Conservation (phyloP, 495 filamentous ascomycete genomes). For the Hypoxylon crocopeplum region DNA sequence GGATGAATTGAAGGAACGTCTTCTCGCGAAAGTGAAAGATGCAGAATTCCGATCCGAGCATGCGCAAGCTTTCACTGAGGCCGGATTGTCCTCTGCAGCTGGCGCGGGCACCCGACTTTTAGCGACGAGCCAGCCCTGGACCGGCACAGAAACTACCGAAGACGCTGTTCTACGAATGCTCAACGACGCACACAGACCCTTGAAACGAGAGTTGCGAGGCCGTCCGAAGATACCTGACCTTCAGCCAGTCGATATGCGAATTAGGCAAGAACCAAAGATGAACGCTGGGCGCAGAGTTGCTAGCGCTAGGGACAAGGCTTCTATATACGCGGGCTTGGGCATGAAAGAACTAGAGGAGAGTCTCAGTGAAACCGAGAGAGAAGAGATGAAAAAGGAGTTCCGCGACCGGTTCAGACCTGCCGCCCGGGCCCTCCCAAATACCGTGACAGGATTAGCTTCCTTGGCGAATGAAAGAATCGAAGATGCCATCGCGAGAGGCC, state of each 20-base stretch:
- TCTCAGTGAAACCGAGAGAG: slow-evolving; percentile 72
- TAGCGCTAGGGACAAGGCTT: slow-evolving; percentile 78
- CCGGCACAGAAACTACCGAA: slow-evolving; percentile 72
- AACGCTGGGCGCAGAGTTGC: slow-evolving; percentile 68
- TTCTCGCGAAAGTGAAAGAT: slow-evolving; percentile 76
- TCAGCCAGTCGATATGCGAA: slow-evolving; percentile 64
- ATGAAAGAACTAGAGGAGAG: slow-evolving; percentile 58
- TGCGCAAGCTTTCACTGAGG: slow-evolving; percentile 71
- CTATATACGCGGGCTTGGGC: slow-evolving; percentile 68
- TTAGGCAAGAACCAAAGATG: slow-evolving; percentile 49
- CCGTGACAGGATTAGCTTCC: slow-evolving; percentile 77
- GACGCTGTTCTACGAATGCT: slow-evolving; percentile 90
- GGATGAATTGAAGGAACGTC: slow-evolving; percentile 76
- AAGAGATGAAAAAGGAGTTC: slow-evolving; percentile 72
- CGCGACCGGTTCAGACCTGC: slow-evolving; percentile 79
- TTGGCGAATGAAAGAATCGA: slow-evolving; percentile 94
- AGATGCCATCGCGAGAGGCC: slow-evolving; percentile 88
- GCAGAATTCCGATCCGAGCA: slow-evolving; percentile 75
- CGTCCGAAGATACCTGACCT: slow-evolving; percentile 59
- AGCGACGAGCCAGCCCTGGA: slow-evolving; percentile 78
- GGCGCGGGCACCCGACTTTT: slow-evolving; percentile 75
- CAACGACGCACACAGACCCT: slow-evolving; percentile 77
- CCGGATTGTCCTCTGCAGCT: slow-evolving; percentile 66
- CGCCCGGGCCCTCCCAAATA: slow-evolving; percentile 76
- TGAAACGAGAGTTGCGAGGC: slow-evolving; percentile 55